Evolutionary conservation across 2,329 filamentous ascomycete genomes (phyloP), one percentile per base, ranked within the genome.

Genomic region (Furcasterigmium sp.): DNA sequence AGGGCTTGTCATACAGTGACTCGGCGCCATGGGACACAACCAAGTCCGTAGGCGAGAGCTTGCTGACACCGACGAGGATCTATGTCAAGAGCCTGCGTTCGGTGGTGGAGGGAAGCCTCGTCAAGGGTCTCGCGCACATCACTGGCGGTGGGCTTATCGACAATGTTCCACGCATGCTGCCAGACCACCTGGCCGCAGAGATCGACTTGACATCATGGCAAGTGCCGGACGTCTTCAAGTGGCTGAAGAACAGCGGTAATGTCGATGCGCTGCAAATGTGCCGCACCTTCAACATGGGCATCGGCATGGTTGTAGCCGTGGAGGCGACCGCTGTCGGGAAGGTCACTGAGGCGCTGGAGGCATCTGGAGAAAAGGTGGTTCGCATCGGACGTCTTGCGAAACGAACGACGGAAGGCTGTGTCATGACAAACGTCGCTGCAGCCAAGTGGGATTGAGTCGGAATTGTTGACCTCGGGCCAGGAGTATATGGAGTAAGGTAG

Each of bases 71-170:
- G 0, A 98, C 93, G 1, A 80, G 85, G 52, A 96, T 98, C 62
- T 98, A 98, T 66, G 93, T 97, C 56, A 86, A 85, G 61, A 75
- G 85, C 26, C 68, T 95, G 18, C 78, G 97, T 9, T 76, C 81
- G 39, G 78, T 85, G 1, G 67, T 78, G 18, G 67, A 77, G 38
- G 72, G 76, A 50, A 68, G 74, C 9, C 70, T 89, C 32, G 74
- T 97, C 63, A 95, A 95, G 70, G 93, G 93, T 42, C 85, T 97
- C 63, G 87, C 93, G 10, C 93, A 98, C 68, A 97, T 98, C 68
- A 98, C 93, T 0, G 93, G 93, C 40, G 93, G 93, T 48, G 93
- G 93, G 10, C 77, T 98, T 17, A 74, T 85, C 15, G 93, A 98
- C 68, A 98, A 98, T 63, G 85, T 98, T 20, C 93, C 93, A 23